Conservation (phyloP, 768 basidiomycete genomes). For the Rhizopogon vinicolor region DNA sequence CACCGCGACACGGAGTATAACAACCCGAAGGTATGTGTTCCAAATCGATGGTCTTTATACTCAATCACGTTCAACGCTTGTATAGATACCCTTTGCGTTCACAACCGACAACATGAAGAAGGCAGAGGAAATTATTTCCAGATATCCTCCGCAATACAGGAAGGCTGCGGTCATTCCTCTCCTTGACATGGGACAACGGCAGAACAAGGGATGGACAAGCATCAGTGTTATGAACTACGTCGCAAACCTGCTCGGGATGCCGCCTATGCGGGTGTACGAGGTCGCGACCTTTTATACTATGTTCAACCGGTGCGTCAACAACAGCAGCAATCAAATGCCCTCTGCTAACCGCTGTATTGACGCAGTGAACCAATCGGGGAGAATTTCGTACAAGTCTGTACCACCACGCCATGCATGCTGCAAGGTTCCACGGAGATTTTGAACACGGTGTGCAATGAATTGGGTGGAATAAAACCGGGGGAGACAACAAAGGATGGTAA, state of each 20-base stretch:
- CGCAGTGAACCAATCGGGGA: slow-evolving; percentile 86
- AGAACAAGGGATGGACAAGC: slow-evolving; percentile 98
- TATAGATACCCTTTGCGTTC: slow-evolving; percentile 89
- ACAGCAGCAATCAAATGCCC: background rate
- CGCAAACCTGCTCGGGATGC: slow-evolving; percentile 89
- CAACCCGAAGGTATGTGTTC: slow-evolving; percentile 69
- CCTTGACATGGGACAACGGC: slow-evolving; percentile 92
- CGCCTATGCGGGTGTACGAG: slow-evolving; percentile 98
- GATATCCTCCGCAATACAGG: slow-evolving; percentile 97
- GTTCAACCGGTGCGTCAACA: slow-evolving; percentile 85
- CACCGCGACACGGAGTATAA: slow-evolving; percentile 95
- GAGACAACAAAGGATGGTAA: slow-evolving; percentile 95
- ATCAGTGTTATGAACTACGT: slow-evolving; percentile 99
- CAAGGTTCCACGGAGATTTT: slow-evolving; percentile 89
- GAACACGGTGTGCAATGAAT: slow-evolving; percentile 74
- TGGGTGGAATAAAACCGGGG: slow-evolving; percentile 81
- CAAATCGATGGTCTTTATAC: background rate
- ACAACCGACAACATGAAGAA: slow-evolving; percentile 74
- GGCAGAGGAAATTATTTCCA: slow-evolving; percentile 85
- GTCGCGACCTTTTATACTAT: slow-evolving; percentile 99
- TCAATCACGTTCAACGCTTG: background rate
- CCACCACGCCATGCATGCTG: slow-evolving; percentile 98
- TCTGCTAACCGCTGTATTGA: background rate
- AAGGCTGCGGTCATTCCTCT: slow-evolving; percentile 98
- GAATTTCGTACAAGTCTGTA: slow-evolving; percentile 97